A percentile compares a stretch with the other conserved stretches of the same genome.
phyloP scores from a whole-genome alignment of 2,329 filamentous ascomycete species.

The Ascochyta rabiei region DNA sequence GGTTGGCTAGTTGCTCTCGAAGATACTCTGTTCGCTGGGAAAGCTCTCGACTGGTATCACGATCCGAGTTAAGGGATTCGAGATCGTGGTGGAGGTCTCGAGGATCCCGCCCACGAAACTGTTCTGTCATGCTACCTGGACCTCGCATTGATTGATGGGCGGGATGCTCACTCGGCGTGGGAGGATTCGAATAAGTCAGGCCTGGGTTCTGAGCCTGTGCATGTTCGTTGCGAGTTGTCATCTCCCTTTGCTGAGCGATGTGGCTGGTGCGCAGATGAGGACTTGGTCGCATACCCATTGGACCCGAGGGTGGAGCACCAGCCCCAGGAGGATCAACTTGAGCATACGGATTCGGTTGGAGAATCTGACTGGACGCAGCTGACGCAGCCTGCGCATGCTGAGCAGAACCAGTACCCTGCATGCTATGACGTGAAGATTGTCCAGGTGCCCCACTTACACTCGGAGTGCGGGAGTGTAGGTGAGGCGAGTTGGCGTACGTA shows the following conservation, averaged over 20 bases:
- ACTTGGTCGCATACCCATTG: slow-evolving; percentile 46
- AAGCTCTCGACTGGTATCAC: slow-evolving; percentile 42
- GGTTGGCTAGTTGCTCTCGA: slow-evolving; percentile 38
- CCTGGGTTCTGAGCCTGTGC: slow-evolving; percentile 38
- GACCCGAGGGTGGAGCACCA: slow-evolving; percentile 34
- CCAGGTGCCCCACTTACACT: slow-evolving; percentile 40
- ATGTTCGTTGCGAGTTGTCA: slow-evolving; percentile 41
- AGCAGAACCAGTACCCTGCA: slow-evolving; percentile 27
- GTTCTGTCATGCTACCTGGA: slow-evolving; percentile 31
- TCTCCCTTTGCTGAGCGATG: slow-evolving; percentile 36
- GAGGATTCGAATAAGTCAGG: slow-evolving; percentile 42
- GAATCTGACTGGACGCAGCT: slow-evolving; percentile 33
- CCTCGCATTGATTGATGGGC: slow-evolving; percentile 33
- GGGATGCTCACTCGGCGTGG: slow-evolving; percentile 40
- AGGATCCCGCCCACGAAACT: slow-evolving; percentile 38
- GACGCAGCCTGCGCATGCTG: slow-evolving; percentile 27
- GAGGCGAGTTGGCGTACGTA: slow-evolving; percentile 41
- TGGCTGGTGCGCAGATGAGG: slow-evolving; percentile 43
- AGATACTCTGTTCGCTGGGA: slow-evolving; percentile 39
- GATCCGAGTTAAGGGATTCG: slow-evolving; percentile 39
- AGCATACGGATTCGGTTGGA: slow-evolving; percentile 47
- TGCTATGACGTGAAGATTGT: slow-evolving; percentile 32
- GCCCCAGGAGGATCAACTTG: slow-evolving; percentile 44
- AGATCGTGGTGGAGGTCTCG: slow-evolving; percentile 39
- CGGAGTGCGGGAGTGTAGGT: slow-evolving; percentile 43